phyloP scores from a whole-genome alignment of 2,329 filamentous ascomycete genomes.

The Phyllachora maydis region DNA sequence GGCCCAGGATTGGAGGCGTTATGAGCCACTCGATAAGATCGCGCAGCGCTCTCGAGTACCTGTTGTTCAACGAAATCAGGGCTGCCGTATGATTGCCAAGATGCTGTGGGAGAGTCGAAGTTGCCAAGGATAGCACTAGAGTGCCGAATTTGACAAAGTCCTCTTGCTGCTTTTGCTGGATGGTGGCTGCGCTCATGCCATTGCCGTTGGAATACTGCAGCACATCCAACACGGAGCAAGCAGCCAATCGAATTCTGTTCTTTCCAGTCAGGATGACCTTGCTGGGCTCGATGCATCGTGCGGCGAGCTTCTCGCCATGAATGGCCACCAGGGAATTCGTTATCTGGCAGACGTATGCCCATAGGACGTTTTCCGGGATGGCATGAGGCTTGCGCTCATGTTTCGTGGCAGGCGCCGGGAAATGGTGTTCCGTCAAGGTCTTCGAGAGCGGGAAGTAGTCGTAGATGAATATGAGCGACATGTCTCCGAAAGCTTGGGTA shows the following conservation, averaged over 20 bases:
- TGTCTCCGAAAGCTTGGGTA: constrained; percentile 79
- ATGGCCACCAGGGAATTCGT: constrained; percentile 74
- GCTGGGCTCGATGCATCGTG: constrained; percentile 65
- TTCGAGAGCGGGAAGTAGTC: constrained; percentile 86
- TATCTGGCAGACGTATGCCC: constrained; percentile 85
- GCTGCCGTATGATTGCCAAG: constrained; percentile 44
- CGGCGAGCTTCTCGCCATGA: constrained; percentile 62
- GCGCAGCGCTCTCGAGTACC: constrained; percentile 59
- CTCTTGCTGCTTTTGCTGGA: constrained; percentile 66
- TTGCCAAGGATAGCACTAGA: constrained; percentile 64
- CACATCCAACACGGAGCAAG: constrained; percentile 78
- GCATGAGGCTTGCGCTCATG: too few species aligned
- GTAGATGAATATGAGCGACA: constrained; percentile 81
- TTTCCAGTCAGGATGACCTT: constrained; percentile 85
- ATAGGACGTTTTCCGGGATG: constrained; percentile 59
- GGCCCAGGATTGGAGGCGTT: constrained; percentile 31
- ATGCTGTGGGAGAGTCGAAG: constrained; percentile 34
- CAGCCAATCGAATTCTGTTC: constrained; percentile 72
- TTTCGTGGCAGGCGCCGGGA: constrained; percentile 19
- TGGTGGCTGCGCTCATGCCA: too few species aligned
- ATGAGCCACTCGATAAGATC: constrained; percentile 71
- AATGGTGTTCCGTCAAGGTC: constrained; percentile 70
- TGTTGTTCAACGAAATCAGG: constrained; percentile 52
- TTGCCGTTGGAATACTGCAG: constrained; percentile 52
- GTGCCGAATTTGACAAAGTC: constrained; percentile 73